Evolutionary conservation across 2,329 filamentous ascomycete genomes (phyloP), one percentile per base, ranked within the genome.

Genomic region (Colletotrichum lupini): DNA sequence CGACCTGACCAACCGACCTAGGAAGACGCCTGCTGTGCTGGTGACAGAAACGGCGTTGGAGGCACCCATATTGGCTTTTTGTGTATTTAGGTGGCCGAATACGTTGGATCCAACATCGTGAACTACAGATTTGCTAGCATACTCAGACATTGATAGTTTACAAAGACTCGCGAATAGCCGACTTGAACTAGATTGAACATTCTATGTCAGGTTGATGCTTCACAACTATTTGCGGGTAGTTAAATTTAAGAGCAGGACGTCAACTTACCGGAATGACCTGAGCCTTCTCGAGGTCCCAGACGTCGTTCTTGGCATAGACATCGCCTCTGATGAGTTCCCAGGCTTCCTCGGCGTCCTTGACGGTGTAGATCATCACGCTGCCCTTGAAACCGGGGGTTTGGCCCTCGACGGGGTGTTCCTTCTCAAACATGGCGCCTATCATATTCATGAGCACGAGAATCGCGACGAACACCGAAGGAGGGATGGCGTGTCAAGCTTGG

Each of bases 221-320:
- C 26, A 26, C 26, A 26, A 1, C 26, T 26, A 26, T 26, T 26
- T 26, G 26, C 26, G 4, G 26, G 26, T 26, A 26, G 26, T 26
- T 26, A 26, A 26, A 26, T 26, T 4, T 26, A 26, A 26, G 26
- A 26, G 4, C 4, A 57, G 26, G 11, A 4, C 26, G 26, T n/a
- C 3, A n/a, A 67, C 71, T 67, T 70, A 77, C 76, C 65, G 75
- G 75, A 59, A 75, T 71, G 1, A 78, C 74, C 22, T 78, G 77
- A 2, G 53, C 76, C 8, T 78, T 78, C 7, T 76, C 75, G 2
- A 78, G 70, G 59, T 78, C 75, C 75, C 76, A 78, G 1, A 78
- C 77, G 5, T 73, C 77, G 12, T 60, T 73, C 22, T 62, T 75
- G 24, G 76, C 74, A 42, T 78, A 78, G 1, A 76, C 16, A 3